These are phyloP conservation scores for Amphirosellinia nigrospora DNA, from an alignment of 495 filamentous ascomycete genomes.

Conservation along the genomic window DNA sequence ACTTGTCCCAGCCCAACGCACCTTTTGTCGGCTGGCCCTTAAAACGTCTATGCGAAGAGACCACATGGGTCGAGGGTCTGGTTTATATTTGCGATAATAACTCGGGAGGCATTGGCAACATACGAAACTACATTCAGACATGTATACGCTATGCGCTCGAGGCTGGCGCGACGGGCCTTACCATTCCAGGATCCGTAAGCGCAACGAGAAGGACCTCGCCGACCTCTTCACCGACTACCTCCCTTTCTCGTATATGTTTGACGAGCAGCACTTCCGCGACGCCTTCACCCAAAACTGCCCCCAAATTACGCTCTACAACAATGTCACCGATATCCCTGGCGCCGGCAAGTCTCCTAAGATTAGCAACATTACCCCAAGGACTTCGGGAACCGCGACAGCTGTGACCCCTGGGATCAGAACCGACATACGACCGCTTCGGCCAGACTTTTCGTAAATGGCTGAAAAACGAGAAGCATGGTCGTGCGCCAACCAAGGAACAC, in stretches of 20 bases:
- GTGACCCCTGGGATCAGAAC: slow-evolving; percentile 53
- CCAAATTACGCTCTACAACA: slow-evolving; percentile 51
- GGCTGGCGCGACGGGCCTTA: slow-evolving; percentile 53
- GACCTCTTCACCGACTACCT: slow-evolving; percentile 45
- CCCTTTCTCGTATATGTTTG: slow-evolving; percentile 55
- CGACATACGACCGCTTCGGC: slow-evolving; percentile 54
- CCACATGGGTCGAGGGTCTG: slow-evolving; percentile 47
- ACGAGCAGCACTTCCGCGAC: slow-evolving; percentile 51
- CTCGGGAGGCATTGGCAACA: slow-evolving; percentile 59
- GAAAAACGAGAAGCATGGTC: slow-evolving; percentile 36
- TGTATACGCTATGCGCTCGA: slow-evolving; percentile 60
- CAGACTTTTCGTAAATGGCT: slow-evolving; percentile 45
- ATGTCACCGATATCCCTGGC: slow-evolving; percentile 38
- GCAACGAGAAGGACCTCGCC: slow-evolving; percentile 45
- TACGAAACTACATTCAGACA: slow-evolving; percentile 59
- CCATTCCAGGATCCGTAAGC: slow-evolving; percentile 49
- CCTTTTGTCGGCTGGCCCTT: slow-evolving; percentile 59
- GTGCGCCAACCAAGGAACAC: slow-evolving; percentile 35
- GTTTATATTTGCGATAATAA: slow-evolving; percentile 60
- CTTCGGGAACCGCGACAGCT: slow-evolving; percentile 51
- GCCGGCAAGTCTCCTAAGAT: slow-evolving; percentile 41
- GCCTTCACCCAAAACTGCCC: slow-evolving; percentile 49
- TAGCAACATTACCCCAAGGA: slow-evolving; percentile 51
- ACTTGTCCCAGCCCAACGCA: slow-evolving; percentile 43
- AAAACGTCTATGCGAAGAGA: slow-evolving; percentile 51